Base-by-base conservation (phyloP, 306 rosid species). In the Vigna reflexopilosa region DNA sequence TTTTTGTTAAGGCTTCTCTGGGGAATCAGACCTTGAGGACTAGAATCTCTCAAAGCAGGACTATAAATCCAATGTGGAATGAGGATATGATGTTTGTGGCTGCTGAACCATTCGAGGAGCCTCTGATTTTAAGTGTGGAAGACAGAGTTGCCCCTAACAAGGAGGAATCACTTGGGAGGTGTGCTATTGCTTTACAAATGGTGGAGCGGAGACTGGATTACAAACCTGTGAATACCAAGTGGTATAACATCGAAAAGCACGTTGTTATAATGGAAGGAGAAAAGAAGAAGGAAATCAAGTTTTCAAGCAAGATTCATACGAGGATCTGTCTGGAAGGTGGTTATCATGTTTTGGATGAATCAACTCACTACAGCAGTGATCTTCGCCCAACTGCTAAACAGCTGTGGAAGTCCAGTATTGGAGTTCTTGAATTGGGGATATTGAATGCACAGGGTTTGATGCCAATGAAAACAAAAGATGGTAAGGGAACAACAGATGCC, bases 61-160 rank as follows among this genome's bases (percentile, higher is more conserved):
- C 76, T 52, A 87, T 92, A 70, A 94, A 94, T 86, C 98, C 98
- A 32, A 79, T 94, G 98, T 94, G 97, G 98, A 94, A 94, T 40
- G 97, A 94, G 83, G 97, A 94, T 86, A 45, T 94, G 90, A 94
- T 94, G 97, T 92, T 92, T 83, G 98, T 94, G 59, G 98, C 92
- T 5, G 86, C 97, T 1, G 97, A 94, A 51, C 93, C 98, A 16
- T 92, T 94, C 72, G 98, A 94, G 83, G 97, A 94, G 78, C 97
- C 86, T 5, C 63, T 94, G 79, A 83, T 89, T 79, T 85, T 94
- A 84, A 94, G 91, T 40, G 98, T 94, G 79, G 98, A 94, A 65
- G 98, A 94, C 24, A 85, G 97, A 67, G 85, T 94, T 82, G 97
- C 97, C 2, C 88, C 97, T 1, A 92, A 89, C 90, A 94, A 94